A percentile compares a stretch with the other conserved stretches of the same genome.
phyloP scores from a whole-genome alignment of 116 monocot species.

The Papilionanthe hybrid region DNA sequence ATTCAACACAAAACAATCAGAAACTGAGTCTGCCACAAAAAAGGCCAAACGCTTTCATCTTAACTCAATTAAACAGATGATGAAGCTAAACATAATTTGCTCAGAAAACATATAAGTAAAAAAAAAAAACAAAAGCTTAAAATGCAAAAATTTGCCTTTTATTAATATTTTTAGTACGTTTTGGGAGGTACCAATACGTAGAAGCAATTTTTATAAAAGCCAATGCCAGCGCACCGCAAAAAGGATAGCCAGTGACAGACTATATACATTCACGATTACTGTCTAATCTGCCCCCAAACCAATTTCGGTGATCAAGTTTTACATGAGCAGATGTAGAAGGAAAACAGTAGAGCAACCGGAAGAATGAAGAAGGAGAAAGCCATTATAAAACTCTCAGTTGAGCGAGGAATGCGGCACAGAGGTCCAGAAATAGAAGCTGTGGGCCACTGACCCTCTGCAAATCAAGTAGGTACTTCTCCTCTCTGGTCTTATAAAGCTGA shows the following conservation, averaged over 20 bases:
- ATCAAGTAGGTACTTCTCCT: constrained; percentile 65
- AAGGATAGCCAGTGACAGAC: background rate
- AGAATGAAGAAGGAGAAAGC: background rate
- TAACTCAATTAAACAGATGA: too few species aligned
- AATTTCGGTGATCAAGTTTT: background rate
- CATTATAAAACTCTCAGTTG: constrained; percentile 57
- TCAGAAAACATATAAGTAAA: too few species aligned
- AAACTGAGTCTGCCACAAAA: too few species aligned
- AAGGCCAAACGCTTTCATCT: too few species aligned
- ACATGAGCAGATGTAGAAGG: background rate
- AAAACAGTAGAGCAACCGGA: background rate
- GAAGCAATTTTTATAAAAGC: background rate
- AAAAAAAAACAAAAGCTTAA: background rate
- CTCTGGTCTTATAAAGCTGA: constrained; percentile 64
- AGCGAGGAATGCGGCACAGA: constrained; percentile 54
- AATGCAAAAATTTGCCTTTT: background rate
- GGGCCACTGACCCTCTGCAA: constrained; percentile 61
- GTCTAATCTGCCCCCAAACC: background rate
- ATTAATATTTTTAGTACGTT: background rate
- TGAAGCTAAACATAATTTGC: too few species aligned
- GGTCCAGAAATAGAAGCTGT: constrained; percentile 55
- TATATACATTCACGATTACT: background rate
- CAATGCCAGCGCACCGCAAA: background rate
- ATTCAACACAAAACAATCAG: too few species aligned
- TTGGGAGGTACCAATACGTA: background rate